Conservation (phyloP, 495 filamentous ascomycete genomes). For the Podospora pseudopauciseta region DNA sequence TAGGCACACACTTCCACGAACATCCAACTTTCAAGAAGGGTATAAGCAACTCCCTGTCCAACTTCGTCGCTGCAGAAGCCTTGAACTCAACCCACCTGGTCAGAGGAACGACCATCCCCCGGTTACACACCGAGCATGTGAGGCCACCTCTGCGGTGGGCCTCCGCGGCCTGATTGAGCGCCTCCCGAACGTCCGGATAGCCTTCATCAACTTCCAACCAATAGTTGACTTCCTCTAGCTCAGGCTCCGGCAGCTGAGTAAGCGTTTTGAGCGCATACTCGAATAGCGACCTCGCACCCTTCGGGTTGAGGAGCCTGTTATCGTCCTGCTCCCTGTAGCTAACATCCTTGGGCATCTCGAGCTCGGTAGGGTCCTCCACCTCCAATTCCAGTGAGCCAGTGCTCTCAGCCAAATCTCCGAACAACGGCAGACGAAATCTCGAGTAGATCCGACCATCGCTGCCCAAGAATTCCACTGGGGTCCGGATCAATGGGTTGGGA, state of each 20-base stretch:
- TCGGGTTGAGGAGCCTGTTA: conserved; percentile 6
- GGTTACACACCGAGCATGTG: conserved; percentile 26
- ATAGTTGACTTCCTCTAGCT: neutral
- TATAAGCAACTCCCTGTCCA: conserved; percentile 25
- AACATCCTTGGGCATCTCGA: conserved; percentile 18
- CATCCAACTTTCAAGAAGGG: conserved; percentile 64
- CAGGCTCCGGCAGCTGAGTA: conserved; percentile 7
- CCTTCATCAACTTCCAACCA: conserved; percentile 7
- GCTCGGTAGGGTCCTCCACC: conserved; percentile 22
- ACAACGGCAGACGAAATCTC: conserved; percentile 19
- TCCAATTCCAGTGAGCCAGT: conserved; percentile 6
- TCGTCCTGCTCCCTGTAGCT: neutral
- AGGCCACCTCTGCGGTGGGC: conserved; percentile 20
- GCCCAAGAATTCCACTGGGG: conserved; percentile 26
- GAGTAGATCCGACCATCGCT: conserved; percentile 11
- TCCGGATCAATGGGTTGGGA: conserved; percentile 14
- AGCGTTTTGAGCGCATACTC: conserved; percentile 25
- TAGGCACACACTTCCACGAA: conserved; percentile 60
- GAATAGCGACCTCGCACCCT: conserved; percentile 25
- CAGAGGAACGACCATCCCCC: conserved; percentile 23
- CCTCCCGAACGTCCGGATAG: conserved; percentile 1
- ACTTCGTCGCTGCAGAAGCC: neutral
- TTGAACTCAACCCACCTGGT: conserved; percentile 32
- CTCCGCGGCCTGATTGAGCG: conserved; percentile 16
- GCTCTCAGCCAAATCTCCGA: neutral